phyloP scores from a whole-genome alignment of 2,329 filamentous ascomycete species.

The Paracoccidioides brasiliensis region DNA sequence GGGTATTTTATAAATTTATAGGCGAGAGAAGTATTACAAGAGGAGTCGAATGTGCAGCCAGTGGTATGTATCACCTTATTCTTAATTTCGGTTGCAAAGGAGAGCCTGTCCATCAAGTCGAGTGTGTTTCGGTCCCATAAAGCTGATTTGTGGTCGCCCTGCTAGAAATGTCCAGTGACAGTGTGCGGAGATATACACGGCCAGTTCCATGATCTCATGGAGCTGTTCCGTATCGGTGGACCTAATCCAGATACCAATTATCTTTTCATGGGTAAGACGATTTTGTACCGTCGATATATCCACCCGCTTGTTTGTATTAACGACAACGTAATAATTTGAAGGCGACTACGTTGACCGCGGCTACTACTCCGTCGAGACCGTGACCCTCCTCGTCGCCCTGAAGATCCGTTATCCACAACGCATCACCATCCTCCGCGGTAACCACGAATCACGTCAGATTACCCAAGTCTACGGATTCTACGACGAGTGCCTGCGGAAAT shows the following conservation, averaged over 20 bases:
- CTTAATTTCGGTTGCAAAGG: slow-evolving; percentile 1
- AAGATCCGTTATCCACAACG: slow-evolving; percentile 97
- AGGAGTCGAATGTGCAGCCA: slow-evolving; percentile 97
- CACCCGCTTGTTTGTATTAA: slow-evolving; percentile 12
- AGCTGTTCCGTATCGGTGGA: slow-evolving; percentile 97
- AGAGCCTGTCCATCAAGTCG: neutral
- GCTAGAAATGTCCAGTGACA: slow-evolving; percentile 91
- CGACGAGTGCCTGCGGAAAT: slow-evolving; percentile 96
- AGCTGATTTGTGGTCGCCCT: slow-evolving; percentile 13
- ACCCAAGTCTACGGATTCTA: slow-evolving; percentile 99
- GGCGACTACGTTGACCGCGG: slow-evolving; percentile 98
- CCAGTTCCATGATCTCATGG: slow-evolving; percentile 98
- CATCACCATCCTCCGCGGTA: slow-evolving; percentile 96
- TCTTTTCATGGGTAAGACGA: slow-evolving; percentile 80
- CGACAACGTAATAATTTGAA: slow-evolving; percentile 24
- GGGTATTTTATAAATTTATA: slow-evolving; percentile 24
- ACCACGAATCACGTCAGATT: slow-evolving; percentile 98
- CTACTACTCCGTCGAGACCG: slow-evolving; percentile 97
- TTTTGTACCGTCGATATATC: slow-evolving; percentile 4
- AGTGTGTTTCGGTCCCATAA: neutral
- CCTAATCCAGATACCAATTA: slow-evolving; percentile 98
- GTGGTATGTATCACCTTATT: slow-evolving; percentile 52
- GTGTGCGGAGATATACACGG: slow-evolving; percentile 99
- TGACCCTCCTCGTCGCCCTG: slow-evolving; percentile 86
- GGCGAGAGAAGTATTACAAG: slow-evolving; percentile 92